Conservation (phyloP, 495 filamentous ascomycete genomes). For the Articulospora tetracladia region DNA sequence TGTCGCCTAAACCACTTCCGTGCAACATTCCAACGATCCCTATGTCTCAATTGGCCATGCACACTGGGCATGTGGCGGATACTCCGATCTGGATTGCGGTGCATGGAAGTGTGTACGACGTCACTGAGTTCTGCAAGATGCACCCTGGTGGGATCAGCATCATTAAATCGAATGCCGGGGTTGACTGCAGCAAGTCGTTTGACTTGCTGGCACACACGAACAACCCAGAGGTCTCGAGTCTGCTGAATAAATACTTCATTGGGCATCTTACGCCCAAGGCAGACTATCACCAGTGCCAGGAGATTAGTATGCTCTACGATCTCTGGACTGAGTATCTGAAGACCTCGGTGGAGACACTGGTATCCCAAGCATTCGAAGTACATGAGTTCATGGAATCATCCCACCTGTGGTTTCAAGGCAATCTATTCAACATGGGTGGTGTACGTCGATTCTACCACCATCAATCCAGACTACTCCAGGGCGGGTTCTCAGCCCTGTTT, state of each 20-base stretch:
- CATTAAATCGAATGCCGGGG: slow-evolving; percentile 29
- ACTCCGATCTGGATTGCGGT: slow-evolving; percentile 33
- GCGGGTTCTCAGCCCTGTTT: slow-evolving; percentile 30
- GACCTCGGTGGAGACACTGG: slow-evolving; percentile 29
- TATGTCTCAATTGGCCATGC: slow-evolving; percentile 25
- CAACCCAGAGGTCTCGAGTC: slow-evolving; percentile 31
- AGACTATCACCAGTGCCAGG: slow-evolving; percentile 25
- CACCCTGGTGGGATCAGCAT: slow-evolving; percentile 32
- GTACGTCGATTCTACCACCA: slow-evolving; percentile 34
- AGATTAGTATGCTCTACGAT: slow-evolving; percentile 27
- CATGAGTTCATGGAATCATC: slow-evolving; percentile 29
- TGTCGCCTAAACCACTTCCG: slow-evolving; percentile 30
- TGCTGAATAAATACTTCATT: slow-evolving; percentile 32
- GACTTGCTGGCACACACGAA: slow-evolving; percentile 32
- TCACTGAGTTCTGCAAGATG: slow-evolving; percentile 32
- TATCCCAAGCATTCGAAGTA: slow-evolving; percentile 29
- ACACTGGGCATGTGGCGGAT: slow-evolving; percentile 29
- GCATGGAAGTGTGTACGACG: slow-evolving; percentile 33
- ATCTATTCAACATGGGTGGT: slow-evolving; percentile 32
- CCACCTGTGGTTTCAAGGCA: slow-evolving; percentile 29
- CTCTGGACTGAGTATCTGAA: slow-evolving; percentile 29
- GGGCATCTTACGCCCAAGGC: slow-evolving; percentile 30
- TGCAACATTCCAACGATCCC: slow-evolving; percentile 27
- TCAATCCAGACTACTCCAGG: slow-evolving; percentile 31
- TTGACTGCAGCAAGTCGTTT: slow-evolving; percentile 33